Percentiles rank a stretch among this genome's conserved stretches.
phyloP scores from a whole-genome alignment of 352 stramenopile genomes.

The Peronospora tabacina region DNA sequence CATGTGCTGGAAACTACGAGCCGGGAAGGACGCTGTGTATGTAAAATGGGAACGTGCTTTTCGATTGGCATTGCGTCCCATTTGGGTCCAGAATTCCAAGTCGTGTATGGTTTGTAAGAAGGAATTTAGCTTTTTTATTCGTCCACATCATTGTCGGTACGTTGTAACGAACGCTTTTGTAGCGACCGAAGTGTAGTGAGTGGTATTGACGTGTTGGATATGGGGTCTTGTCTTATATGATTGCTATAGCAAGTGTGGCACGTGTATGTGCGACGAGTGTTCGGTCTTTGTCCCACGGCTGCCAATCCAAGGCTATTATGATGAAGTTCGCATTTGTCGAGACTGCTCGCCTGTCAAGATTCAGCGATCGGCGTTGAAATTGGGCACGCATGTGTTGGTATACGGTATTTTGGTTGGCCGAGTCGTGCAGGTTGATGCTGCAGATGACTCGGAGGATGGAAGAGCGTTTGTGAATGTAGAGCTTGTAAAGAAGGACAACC shows the following conservation, averaged over 20 bases:
- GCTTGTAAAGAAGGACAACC: conserved; percentile 40
- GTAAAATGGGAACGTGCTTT: conserved; percentile 79
- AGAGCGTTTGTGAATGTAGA: conserved; percentile 55
- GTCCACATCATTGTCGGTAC: conserved; percentile 72
- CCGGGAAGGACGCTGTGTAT: conserved; percentile 60
- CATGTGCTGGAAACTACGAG: conserved; percentile 74
- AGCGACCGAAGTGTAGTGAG: not conserved
- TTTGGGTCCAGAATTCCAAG: conserved; percentile 74
- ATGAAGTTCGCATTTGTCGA: conserved; percentile 73
- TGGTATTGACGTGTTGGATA: conserved; percentile 6
- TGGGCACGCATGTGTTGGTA: conserved; percentile 64
- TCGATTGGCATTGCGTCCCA: conserved; percentile 59
- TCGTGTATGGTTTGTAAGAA: conserved; percentile 71
- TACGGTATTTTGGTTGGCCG: conserved; percentile 60
- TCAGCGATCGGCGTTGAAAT: conserved; percentile 53
- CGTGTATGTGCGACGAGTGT: conserved; percentile 81
- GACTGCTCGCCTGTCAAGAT: conserved; percentile 74
- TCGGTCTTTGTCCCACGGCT: conserved; percentile 66
- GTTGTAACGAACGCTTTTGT: not conserved
- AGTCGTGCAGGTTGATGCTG: conserved; percentile 56
- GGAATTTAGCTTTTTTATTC: conserved; percentile 65
- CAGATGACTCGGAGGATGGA: conserved; percentile 47
- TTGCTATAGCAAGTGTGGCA: conserved; percentile 57
- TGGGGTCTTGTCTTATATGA: not conserved
- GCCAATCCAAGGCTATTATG: conserved; percentile 79